Percentiles rank a stretch among this genome's conserved stretches.
Conservation (phyloP, 2,329 filamentous ascomycete genomes). For the Cercospora janseana region DNA sequence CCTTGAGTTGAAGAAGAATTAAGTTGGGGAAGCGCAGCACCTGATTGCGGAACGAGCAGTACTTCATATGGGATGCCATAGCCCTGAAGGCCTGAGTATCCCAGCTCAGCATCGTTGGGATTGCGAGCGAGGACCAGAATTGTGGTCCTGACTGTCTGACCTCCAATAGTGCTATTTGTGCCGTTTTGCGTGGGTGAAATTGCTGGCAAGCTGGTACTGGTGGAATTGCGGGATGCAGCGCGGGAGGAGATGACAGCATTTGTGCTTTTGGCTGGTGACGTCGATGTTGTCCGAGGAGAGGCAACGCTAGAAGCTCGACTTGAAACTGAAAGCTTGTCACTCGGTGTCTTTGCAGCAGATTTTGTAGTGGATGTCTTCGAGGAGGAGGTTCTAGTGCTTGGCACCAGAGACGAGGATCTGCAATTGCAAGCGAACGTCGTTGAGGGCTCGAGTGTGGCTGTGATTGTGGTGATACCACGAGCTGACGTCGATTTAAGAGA, state of each 20-base stretch:
- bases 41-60: constrained; percentile 6
- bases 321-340: not conserved
- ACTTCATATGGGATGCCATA: constrained; percentile 17
- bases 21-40: constrained; percentile 1
- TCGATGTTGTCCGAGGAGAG: not conserved
- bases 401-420: not conserved
- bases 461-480: constrained; percentile 4
- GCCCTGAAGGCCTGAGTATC: constrained; percentile 8
- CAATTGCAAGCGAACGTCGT: constrained; percentile 12
- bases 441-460: not conserved
- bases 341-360: not conserved
- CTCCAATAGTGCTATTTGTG: not conserved
- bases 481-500: not conserved
- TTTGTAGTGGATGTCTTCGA: not conserved
- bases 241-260: not conserved
- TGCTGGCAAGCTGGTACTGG: no score
- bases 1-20: constrained; percentile 9
- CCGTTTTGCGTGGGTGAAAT: no score
- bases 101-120: constrained; percentile 9
- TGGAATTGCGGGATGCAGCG: not conserved
- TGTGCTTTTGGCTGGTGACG: not conserved
- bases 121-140: constrained; percentile 13
- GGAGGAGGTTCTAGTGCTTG: not conserved
- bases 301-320: not conserved
- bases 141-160: constrained; percentile 5